A percentile compares a stretch with the other conserved stretches of the same genome.
Conservation (phyloP, 805 yeast species). For the Zygotorulaspora florentina region DNA sequence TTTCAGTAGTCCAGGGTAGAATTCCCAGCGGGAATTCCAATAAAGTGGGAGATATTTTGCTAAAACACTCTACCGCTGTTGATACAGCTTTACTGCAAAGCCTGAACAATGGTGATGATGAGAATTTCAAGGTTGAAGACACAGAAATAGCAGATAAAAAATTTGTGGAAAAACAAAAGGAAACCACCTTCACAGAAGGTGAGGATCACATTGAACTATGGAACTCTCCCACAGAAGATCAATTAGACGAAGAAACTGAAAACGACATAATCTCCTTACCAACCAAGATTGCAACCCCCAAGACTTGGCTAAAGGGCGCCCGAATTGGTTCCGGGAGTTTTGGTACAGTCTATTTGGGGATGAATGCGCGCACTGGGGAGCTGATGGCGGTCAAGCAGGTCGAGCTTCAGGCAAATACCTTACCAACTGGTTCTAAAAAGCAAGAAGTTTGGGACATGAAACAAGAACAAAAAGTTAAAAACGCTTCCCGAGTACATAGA, state of each 20-base stretch:
- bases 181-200: neutral
- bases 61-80: slow-evolving; percentile 52
- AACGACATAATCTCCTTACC: slow-evolving; percentile 33
- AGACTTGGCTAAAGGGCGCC: slow-evolving; percentile 89
- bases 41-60: slow-evolving; percentile 61
- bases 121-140: neutral
- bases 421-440: slow-evolving; percentile 31
- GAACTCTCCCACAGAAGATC: slow-evolving; percentile 17
- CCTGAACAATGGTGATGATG: slow-evolving; percentile 16
- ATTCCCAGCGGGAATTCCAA: slow-evolving; percentile 40
- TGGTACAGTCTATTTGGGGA: slow-evolving; percentile 89
- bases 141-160: neutral
- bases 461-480: slow-evolving; percentile 19
- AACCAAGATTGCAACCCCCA: slow-evolving; percentile 49
- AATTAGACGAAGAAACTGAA: slow-evolving; percentile 34
- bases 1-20: slow-evolving; percentile 29
- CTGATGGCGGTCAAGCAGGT: slow-evolving; percentile 97
- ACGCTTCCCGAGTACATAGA: slow-evolving; percentile 36
- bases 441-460: slow-evolving; percentile 18
- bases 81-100: slow-evolving; percentile 43
- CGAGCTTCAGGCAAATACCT: slow-evolving; percentile 49
- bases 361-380: slow-evolving; percentile 90
- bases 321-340: slow-evolving; percentile 92
- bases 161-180: slow-evolving; percentile 1
- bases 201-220: slow-evolving; percentile 17